phyloP scores from a whole-genome alignment of 2,329 filamentous ascomycete genomes.

The Dothideomycetes sp. region DNA sequence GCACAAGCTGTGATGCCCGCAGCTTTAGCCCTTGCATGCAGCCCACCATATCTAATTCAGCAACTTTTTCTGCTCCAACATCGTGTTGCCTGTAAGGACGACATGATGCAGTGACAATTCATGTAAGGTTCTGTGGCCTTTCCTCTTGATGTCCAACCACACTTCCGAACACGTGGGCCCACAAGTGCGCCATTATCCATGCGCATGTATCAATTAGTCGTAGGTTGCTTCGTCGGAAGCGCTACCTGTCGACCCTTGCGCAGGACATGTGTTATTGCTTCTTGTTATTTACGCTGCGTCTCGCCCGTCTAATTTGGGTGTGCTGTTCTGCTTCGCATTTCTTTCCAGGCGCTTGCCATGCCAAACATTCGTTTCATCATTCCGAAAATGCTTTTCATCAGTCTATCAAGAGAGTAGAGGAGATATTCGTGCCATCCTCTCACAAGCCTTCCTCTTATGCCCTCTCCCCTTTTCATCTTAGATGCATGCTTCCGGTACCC shows the following conservation, averaged over 20 bases:
- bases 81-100: background rate
- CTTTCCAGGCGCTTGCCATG: too few relatives aligned
- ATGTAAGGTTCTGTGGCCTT: too few relatives aligned
- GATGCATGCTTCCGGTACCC: conserved; percentile 22
- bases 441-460: background rate
- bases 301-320: too few relatives aligned
- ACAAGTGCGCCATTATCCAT: too few relatives aligned
- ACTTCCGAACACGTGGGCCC: too few relatives aligned
- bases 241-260: background rate
- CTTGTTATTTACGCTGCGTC: background rate
- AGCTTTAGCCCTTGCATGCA: background rate
- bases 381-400: background rate
- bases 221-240: background rate
- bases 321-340: too few relatives aligned
- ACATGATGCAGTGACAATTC: background rate
- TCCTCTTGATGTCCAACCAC: too few relatives aligned
- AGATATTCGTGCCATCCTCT: background rate
- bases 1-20: too few relatives aligned
- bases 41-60: background rate
- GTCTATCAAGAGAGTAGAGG: background rate
- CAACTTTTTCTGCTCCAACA: too few relatives aligned
- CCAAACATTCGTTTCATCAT: background rate
- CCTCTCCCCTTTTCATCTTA: conserved; percentile 12
- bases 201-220: background rate
- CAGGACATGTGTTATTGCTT: background rate